Evolutionary conservation across 2,329 filamentous ascomycete genomes (phyloP), one percentile per base, ranked within the genome.

Genomic region (Fusarium goolgardi): DNA sequence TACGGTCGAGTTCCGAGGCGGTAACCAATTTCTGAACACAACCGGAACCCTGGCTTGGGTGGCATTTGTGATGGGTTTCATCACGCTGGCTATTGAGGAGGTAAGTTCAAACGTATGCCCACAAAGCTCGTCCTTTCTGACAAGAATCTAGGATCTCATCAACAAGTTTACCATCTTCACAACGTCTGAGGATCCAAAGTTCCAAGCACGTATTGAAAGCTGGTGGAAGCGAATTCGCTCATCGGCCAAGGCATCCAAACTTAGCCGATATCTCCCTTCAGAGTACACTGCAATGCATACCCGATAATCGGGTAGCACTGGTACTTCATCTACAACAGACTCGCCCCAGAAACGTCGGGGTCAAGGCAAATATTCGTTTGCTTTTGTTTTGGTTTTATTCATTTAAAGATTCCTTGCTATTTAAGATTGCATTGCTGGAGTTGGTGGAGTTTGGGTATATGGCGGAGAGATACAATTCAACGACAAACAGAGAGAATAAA

Each of bases 1-100:
- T 0, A 80, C 79, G 1, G 75, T 80, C 21, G 79, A 80, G 71
- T 80, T 80, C 47, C 75, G 79, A 3, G 78, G 79, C 15, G 79
- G 78, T 2, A 79, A 78, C 56, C 78, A 80, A 67, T 80, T 80
- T 57, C 70, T 80, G 56, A 75, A 69, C 49, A 79, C 78, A 5
- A 76, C 73, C 45, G 78, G 78, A 16, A 80, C 77, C 8, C 58
- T 80, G 46, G 77, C 76, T 5, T 80, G 78, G 78, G 77, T 80
- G 2, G 78, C 78, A 11, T 80, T 80, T 63, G 78, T 80, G 8
- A 65, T 80, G 50, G 78, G 75, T 15, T 80, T 80, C 56, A 75
- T 80, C 50, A 79, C 78, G 1, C 57, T 79, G 56, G 78, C 78
- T 8, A 25, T 76, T 12, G 73, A 79, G 27, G 77, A 79, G 74